Percentiles rank a stretch among this genome's conserved stretches.
Evolutionary conservation across 2,329 filamentous ascomycete genomes (phyloP).

Genomic region (Metarhizium robertsii): DNA sequence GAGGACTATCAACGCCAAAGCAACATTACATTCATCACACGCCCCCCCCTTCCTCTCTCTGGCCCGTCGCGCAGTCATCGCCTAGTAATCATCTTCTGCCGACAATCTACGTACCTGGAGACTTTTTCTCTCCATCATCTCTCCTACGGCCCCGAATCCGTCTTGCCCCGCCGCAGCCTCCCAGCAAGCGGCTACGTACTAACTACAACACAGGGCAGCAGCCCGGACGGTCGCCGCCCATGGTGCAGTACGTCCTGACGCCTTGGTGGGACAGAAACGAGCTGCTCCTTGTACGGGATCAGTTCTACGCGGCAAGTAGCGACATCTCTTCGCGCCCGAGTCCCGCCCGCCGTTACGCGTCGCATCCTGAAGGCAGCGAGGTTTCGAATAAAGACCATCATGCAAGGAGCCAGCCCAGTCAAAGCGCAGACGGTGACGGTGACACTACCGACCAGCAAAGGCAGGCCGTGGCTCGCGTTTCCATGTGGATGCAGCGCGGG

Average conservation of each 20-base stretch:
- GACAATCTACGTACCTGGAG: too few species aligned
- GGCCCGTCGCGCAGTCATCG: too few species aligned
- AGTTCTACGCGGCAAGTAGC: constrained; percentile 43
- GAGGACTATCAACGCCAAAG: neutral
- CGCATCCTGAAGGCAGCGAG: neutral
- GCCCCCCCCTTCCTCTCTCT: too few species aligned
- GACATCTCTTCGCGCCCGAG: constrained; percentile 4
- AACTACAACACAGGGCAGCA: too few species aligned
- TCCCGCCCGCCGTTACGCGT: neutral
- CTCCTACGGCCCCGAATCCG: too few species aligned
- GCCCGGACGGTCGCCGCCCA: constrained; percentile 17
- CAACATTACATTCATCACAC: neutral
- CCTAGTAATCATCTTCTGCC: too few species aligned
- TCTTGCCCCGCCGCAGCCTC: too few species aligned
- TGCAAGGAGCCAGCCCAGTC: neutral
- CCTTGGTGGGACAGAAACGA: constrained; percentile 61
- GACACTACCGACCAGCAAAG: constrained; percentile 24
- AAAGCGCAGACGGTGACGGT: neutral
- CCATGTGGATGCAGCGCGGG: constrained; percentile 63
- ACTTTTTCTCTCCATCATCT: too few species aligned
- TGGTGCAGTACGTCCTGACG: constrained; percentile 65
- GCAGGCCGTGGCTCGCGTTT: constrained; percentile 46
- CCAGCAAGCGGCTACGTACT: too few species aligned
- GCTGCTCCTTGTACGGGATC: constrained; percentile 53
- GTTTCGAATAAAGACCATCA: neutral